Evolutionary conservation across 768 basidiomycete genomes (phyloP), one percentile per base, ranked within the genome.

Genomic region (Russula sp.): DNA sequence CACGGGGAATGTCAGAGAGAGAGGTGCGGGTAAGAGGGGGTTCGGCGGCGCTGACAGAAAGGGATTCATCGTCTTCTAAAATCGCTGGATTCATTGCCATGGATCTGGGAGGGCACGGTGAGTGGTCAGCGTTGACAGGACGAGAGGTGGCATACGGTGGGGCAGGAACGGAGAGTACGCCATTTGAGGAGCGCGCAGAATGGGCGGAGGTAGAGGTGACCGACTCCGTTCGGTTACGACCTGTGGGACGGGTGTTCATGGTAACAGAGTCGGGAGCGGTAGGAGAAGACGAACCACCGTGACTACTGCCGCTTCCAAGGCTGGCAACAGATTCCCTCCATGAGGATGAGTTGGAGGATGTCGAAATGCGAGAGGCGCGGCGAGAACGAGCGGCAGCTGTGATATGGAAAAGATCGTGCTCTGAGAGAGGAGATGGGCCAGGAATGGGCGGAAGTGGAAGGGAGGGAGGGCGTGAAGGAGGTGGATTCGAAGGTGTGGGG

Each of bases 381-480:
- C 77, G 75, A 31, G 75, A 74, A 32, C 76, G 73, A 11, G 70
- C 68, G 42, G 75, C 70, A 32, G 74, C 70, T 44, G 73, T 77
- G 45, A 80, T 76, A 20, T 76, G 75, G 42, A 78, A 74, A 35
- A 77, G 80, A 63, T 81, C 83, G 42, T 78, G 72, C 61, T 78
- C 76, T 2, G 84, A 77, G 31, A 84, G 76, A 20, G 82, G 77
- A 2, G 84, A 84, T 0, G 83, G 83, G 2, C 83, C 85, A 0
- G 88, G 88, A 1, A 88, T 67, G 3, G 88, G 85, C 0, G 88
- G 87, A 3, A 88, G 79, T 0, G 87, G 86, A 0, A 76, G 68
- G 0, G 77, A 73, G 0, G 87, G 87, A 0, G 86, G 87, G 1
- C 74, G 76, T 0, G 82, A 83, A 0, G 81, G 84, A 0, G 86